Conservation (phyloP, 2,329 filamentous ascomycete species). For the Trichoderma breve region DNA sequence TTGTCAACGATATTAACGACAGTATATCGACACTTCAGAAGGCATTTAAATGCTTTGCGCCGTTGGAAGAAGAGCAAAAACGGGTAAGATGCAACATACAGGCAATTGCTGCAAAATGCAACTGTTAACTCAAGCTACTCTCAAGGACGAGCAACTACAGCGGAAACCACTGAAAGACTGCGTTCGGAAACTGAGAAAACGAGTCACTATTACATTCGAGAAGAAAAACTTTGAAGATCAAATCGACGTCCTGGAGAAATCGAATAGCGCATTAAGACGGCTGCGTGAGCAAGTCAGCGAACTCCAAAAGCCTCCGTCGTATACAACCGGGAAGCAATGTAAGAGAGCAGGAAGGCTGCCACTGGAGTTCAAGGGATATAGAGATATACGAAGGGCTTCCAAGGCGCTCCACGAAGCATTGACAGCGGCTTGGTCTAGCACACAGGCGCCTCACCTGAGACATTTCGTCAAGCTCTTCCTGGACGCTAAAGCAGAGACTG, state of each 20-base stretch:
- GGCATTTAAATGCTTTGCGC: neutral
- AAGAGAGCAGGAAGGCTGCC: neutral
- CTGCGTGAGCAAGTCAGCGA: neutral
- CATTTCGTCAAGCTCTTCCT: constrained; percentile 4
- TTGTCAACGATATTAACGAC: neutral
- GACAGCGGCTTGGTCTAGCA: neutral
- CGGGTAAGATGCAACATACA: neutral
- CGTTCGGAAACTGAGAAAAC: constrained; percentile 1
- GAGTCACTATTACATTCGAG: neutral
- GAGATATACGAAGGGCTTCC: neutral
- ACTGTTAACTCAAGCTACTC: neutral
- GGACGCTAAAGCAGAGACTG: neutral
- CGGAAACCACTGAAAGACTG: neutral
- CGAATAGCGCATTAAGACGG: neutral
- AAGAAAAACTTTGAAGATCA: neutral
- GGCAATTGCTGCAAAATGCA: neutral
- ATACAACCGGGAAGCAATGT: neutral
- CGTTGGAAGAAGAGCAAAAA: neutral
- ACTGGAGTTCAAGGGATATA: neutral
- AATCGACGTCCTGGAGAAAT: neutral
- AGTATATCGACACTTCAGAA: neutral
- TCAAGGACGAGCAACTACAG: neutral
- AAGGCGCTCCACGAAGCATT: neutral
- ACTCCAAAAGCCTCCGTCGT: neutral
- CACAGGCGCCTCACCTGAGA: neutral